phyloP scores from a whole-genome alignment of 1,284 basidiomycete genomes.

The Marasmius tenuissimus region DNA sequence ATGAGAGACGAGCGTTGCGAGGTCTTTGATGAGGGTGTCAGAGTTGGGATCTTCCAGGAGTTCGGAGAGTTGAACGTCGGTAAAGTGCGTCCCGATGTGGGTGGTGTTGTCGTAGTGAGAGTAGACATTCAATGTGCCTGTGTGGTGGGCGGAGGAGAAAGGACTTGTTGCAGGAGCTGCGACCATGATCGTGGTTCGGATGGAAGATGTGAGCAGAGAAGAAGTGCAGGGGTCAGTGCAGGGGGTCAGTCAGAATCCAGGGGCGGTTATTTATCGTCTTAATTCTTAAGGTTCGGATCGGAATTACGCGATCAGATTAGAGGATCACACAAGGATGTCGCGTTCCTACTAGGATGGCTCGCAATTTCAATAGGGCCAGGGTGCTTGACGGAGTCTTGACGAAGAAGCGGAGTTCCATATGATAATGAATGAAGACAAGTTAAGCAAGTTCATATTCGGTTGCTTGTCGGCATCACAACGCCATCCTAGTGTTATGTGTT shows the following conservation, averaged over 20 bases:
- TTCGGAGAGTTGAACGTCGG: constrained; percentile 29
- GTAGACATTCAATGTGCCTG: constrained; percentile 23
- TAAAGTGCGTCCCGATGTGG: constrained; percentile 35
- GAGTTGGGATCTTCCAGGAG: constrained; percentile 29
- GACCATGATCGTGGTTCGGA: background rate
- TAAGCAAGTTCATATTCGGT: too few species aligned
- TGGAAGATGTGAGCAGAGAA: background rate
- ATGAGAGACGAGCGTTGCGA: constrained; percentile 59
- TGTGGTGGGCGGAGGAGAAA: constrained; percentile 10
- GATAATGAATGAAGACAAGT: too few species aligned
- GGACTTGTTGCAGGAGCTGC: background rate
- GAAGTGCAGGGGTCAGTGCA: background rate
- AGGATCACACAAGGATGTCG: too few species aligned
- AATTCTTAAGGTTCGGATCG: too few species aligned
- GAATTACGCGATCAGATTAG: too few species aligned
- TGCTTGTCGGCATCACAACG: too few species aligned
- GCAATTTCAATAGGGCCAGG: too few species aligned
- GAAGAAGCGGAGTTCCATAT: too few species aligned
- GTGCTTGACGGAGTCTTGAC: too few species aligned
- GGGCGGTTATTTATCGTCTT: too few species aligned
- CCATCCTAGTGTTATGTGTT: too few species aligned
- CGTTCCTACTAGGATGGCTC: too few species aligned
- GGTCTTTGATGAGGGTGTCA: constrained; percentile 33
- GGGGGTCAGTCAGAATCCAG: background rate
- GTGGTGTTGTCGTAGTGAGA: constrained; percentile 29